Base-by-base conservation (phyloP, 805 yeast species). In the Saccharomycopsis sp. region DNA sequence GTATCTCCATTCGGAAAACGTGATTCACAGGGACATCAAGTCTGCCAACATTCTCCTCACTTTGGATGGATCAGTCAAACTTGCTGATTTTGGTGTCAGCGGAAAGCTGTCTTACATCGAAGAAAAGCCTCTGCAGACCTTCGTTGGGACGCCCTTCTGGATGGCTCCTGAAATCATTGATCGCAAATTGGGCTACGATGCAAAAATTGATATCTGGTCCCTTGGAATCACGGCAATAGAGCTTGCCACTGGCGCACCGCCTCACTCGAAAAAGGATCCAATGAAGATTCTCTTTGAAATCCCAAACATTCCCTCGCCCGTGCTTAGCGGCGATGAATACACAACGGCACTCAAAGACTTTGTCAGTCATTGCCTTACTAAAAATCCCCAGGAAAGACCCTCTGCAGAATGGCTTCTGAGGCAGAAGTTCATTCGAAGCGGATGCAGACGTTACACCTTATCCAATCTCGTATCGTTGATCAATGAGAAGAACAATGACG, bases 111-210 rank as follows among this genome's bases (percentile, higher is more conserved):
- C 85, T 20, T 71, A 75, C 51, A 67, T 97, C 1, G 83, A 82
- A 52, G 75, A 79, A 64, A 72, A 81, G 58, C 76, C 82, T 59
- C 79, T 85, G 61, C 81, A 80, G 57, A 89, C 97, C 0, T 85
- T 91, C 76, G 97, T 91, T 55, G 98, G 98, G 1, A 91, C 97
- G 0, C 97, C 97, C 14, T 89, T 82, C 70, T 91, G 97, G 97
- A 91, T 92, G 98, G 99, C 99, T 0, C 99, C 99, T 0, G 99
- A 94, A 69, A 87, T 92, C n/a, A 87, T 94, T 50, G 69, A 75
- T 3, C 68, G 79, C 58, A 67, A 70, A 51, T 69, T 72, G 8
- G 96, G 94, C 0, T 91, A 94, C 69, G 79, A 88, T 66, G 87
- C 85, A 61, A 88, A 87, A 66, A 96, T 91, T 1, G 99, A 94